Conservation (phyloP, 2,329 filamentous ascomycete species). For the Nemania diffusa region DNA sequence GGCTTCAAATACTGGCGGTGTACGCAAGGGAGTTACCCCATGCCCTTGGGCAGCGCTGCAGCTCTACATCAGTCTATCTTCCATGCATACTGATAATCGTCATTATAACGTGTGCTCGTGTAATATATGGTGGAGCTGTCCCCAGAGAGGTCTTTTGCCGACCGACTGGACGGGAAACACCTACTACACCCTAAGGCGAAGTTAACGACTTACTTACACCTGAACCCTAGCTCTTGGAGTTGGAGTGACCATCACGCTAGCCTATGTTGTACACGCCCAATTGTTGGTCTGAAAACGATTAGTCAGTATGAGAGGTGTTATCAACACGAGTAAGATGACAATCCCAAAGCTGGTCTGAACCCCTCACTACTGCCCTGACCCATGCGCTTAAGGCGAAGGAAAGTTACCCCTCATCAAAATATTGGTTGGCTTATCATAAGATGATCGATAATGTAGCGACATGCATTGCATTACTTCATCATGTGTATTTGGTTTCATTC, state of each 20-base stretch:
- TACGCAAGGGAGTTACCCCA: neutral
- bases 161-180: neutral
- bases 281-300: neutral
- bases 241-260: too few species aligned
- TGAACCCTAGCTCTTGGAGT: neutral
- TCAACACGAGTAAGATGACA: neutral
- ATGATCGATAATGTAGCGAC: neutral
- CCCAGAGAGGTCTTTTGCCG: neutral
- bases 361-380: too few species aligned
- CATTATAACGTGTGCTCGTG: slow-evolving; percentile 2
- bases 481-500: slow-evolving; percentile 5
- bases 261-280: too few species aligned
- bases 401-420: slow-evolving; percentile 7
- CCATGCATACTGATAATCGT: neutral
- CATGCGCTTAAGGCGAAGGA: neutral
- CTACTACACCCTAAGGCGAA: slow-evolving; percentile 4
- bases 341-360: neutral
- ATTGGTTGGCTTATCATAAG: neutral
- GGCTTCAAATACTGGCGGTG: neutral
- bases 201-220: neutral
- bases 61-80: neutral
- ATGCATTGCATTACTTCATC: neutral
- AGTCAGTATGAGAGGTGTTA: neutral
- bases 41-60: slow-evolving; percentile 20
- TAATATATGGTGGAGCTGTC: neutral